Conservation (phyloP, 2,329 filamentous ascomycete genomes). For the Pleoardoris graminearum region DNA sequence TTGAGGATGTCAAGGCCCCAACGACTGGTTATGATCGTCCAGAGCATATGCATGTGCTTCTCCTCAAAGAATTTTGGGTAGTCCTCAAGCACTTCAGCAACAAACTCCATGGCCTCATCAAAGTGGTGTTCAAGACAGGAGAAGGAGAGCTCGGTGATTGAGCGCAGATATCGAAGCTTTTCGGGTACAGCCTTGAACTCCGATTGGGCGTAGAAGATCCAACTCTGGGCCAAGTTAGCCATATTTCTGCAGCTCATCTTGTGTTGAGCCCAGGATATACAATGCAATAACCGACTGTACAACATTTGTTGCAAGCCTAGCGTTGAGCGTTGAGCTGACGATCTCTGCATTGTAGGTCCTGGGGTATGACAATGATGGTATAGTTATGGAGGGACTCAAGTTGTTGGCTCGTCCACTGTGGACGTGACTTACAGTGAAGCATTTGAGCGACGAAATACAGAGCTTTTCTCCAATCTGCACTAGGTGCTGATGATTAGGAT, state of each 20-base stretch:
- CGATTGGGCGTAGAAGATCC: constrained; percentile 73
- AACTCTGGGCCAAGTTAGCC: constrained; percentile 59
- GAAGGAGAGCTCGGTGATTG: constrained; percentile 63
- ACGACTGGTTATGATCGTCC: constrained; percentile 37
- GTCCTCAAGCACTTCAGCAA: constrained; percentile 42
- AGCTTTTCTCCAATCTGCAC: constrained; percentile 38
- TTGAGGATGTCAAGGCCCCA: constrained; percentile 44
- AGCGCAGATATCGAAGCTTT: constrained; percentile 62
- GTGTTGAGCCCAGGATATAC: neutral
- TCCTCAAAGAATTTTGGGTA: constrained; percentile 41
- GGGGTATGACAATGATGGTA: too few species aligned
- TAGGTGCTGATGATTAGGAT: constrained; percentile 25
- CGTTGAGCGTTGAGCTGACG: too few species aligned
- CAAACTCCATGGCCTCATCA: constrained; percentile 44
- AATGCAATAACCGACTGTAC: neutral
- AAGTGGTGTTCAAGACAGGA: constrained; percentile 63
- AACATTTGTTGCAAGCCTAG: too few species aligned
- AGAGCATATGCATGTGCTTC: constrained; percentile 38
- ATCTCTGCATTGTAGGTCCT: too few species aligned
- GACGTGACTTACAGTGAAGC: constrained; percentile 35
- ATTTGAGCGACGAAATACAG: constrained; percentile 37
- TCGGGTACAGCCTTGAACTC: constrained; percentile 61
- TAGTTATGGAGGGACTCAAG: too few species aligned
- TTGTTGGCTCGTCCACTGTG: neutral
- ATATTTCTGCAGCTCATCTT: too few species aligned